Conservation (phyloP, 2,329 filamentous ascomycete species). For the Celoporthe dispersa region DNA sequence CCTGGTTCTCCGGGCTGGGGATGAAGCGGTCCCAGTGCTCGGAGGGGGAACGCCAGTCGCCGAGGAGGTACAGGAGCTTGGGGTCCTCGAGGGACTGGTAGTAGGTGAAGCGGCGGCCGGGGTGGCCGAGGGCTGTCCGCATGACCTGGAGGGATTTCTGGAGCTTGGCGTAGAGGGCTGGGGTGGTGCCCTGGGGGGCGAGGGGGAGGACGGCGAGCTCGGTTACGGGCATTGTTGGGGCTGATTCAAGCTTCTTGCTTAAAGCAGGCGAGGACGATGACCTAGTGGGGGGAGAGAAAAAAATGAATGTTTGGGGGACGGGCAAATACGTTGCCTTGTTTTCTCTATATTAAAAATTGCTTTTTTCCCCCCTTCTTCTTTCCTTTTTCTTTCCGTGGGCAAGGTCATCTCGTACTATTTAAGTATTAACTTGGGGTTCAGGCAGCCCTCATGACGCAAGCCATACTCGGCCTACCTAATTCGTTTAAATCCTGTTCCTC, state of each 20-base stretch:
- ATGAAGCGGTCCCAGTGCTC: slow-evolving; percentile 17
- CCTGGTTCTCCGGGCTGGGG: slow-evolving; percentile 13
- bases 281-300: not conserved
- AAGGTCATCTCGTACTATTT: not conserved
- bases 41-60: slow-evolving; percentile 11
- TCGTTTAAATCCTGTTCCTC: too few species aligned
- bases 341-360: not conserved
- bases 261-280: too few species aligned
- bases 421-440: not conserved
- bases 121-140: slow-evolving; percentile 9
- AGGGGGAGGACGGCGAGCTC: slow-evolving; percentile 11
- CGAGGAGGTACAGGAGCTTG: slow-evolving; percentile 1
- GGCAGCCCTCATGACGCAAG: not conserved
- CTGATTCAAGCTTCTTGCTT: not conserved
- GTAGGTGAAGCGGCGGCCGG: slow-evolving; percentile 10
- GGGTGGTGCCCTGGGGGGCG: not conserved
- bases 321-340: not conserved
- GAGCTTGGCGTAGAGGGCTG: slow-evolving; percentile 1
- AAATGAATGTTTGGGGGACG: not conserved
- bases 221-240: slow-evolving; percentile 10
- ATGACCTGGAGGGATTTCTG: slow-evolving; percentile 4
- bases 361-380: not conserved
- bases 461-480: not conserved
- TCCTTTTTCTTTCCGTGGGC: not conserved
- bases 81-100: slow-evolving; percentile 4